These are phyloP conservation scores for Paxillus ammoniavirescens DNA, from an alignment of 768 basidiomycete species.

Conservation along the genomic window DNA sequence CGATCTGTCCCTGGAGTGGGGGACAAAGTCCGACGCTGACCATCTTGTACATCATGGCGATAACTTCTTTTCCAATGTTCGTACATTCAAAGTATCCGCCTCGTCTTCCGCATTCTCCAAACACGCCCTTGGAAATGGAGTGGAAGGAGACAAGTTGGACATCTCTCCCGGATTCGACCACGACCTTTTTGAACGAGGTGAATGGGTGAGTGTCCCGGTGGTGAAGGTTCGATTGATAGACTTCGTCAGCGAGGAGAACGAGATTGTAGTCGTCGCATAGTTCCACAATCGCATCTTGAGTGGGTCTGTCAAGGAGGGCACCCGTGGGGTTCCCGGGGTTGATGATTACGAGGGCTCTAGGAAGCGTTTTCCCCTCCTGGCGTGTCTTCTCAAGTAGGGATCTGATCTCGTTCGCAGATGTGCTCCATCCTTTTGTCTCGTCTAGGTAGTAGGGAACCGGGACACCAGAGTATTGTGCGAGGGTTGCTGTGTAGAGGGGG, in stretches of 20 bases:
- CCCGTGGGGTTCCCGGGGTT: conserved; percentile 99
- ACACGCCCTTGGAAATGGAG: conserved; percentile 95
- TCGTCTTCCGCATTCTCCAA: conserved; percentile 94
- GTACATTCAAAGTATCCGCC: conserved; percentile 95
- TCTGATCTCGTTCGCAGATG: conserved; percentile 66
- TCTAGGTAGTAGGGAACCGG: conserved; percentile 88
- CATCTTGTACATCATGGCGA: conserved; percentile 95
- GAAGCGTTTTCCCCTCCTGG: conserved; percentile 50
- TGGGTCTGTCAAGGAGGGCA: conserved; percentile 66
- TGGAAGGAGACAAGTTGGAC: conserved; percentile 93
- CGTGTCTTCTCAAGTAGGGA: conserved; percentile 64
- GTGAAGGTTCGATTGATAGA: conserved; percentile 96
- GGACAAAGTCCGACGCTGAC: conserved; percentile 89
- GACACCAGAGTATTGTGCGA: conserved; percentile 80
- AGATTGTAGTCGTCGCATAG: conserved; percentile 84
- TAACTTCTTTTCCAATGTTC: conserved; percentile 75
- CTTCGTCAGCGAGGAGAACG: conserved; percentile 94
- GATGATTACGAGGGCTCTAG: conserved; percentile 93
- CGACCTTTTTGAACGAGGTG: conserved; percentile 90
- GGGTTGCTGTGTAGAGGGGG: conserved; percentile 93
- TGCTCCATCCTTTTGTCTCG: conserved; percentile 80
- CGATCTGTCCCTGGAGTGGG: conserved; percentile 87
- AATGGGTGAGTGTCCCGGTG: conserved; percentile 65
- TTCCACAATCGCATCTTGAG: conserved; percentile 74
- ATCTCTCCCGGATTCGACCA: conserved; percentile 57